Base-by-base conservation (phyloP, 257 asterid species). In the Nyctanthes arbortristis region DNA sequence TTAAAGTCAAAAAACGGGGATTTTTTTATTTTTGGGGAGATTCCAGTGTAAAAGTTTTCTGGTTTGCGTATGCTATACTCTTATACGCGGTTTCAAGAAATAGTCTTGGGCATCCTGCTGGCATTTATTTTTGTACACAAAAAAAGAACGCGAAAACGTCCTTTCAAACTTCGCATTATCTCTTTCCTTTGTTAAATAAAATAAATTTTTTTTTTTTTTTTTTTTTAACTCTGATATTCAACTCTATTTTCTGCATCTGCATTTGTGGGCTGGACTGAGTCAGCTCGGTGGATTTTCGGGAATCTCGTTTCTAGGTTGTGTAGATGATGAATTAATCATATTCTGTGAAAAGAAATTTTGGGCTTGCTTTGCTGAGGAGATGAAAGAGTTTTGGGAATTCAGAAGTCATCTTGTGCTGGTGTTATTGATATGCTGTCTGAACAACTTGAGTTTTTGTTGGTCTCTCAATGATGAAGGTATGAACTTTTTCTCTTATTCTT, bases 391-490 rank as follows among this genome's bases (percentile, higher is more conserved):
- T 58, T 61, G 75, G 81, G 69, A 74, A 60, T 79, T 59, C 18
- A 72, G 62, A 40, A 63, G 43, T 61, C 69, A 52, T 45, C 69
- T 78, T 63, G 1, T 54, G 63, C 43, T 76, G 77, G 8, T 72
- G 39, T 13, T 76, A 24, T 52, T 62, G 22, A 6, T 63, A 63
- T 63, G 34, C 56, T 63, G 34, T 74, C 39, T 79, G 65, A 49
- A 68, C 57, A 67, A 71, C 39, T 77, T 69, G 67, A 61, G 61
- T 18, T 62, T 62, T 39, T 80, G 84, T 65, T 63, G 63, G 66
- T 84, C 82, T 39, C 82, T 81, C 45, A 84, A 77, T 62, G 79
- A 79, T 73, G 96, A 92, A 87, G 98, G 98, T 92, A 77, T 24
- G 76, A 7, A 14, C 47, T 61, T 34, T 75, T 12, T 63, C n/a